Base-by-base conservation (phyloP, 1,284 basidiomycete genomes). In the Microbotryum intermedium region DNA sequence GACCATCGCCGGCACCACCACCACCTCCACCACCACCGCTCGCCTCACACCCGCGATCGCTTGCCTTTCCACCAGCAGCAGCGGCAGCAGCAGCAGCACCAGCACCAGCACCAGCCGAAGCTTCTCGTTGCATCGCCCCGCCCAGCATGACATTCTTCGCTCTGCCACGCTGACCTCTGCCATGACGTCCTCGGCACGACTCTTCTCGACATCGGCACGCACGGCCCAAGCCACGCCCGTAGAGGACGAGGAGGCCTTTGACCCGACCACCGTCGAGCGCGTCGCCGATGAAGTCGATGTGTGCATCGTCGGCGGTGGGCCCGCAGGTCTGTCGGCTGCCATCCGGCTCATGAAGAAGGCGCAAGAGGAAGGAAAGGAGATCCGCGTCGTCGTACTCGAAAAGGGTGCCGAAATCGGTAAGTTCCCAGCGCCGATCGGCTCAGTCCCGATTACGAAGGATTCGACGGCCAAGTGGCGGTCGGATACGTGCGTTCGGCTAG, bases 261-360 rank as follows among this genome's bases (percentile, higher is more conserved):
- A 60, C 42, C 20, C 46, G 30, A 26, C 6, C 11, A 51, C 50
- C 49, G 79, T 90, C 29, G 87, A 93, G 68, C 82, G 91, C 13
- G 83, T 83, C 26, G 82, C 84, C 58, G 91, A 94, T 71, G 85
- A 93, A 65, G 91, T 91, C 53, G 94, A 98, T 71, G 92, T 97
- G 42, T 92, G 92, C 74, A 97, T 98, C 71, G 92, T 97, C 65
- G 94, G 94, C 26, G 93, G 83, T 18, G 95, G 94, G 1, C 94
- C 94, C 3, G 92, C 94, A 0, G 94, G 95, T 39, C 81, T 98
- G 61, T 87, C 86, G 70, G 93, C 94, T n/a, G 95, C 94, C 5
- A 98, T 98, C 70, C 82, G 89, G 39, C 79, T 98, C 60, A 97
- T 95, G 78, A 93, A 98, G 77, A 83, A 97, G 48, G 90, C 93